Evolutionary conservation across 352 stramenopile species (phyloP).

Genomic region (Pythium brachiatum): DNA sequence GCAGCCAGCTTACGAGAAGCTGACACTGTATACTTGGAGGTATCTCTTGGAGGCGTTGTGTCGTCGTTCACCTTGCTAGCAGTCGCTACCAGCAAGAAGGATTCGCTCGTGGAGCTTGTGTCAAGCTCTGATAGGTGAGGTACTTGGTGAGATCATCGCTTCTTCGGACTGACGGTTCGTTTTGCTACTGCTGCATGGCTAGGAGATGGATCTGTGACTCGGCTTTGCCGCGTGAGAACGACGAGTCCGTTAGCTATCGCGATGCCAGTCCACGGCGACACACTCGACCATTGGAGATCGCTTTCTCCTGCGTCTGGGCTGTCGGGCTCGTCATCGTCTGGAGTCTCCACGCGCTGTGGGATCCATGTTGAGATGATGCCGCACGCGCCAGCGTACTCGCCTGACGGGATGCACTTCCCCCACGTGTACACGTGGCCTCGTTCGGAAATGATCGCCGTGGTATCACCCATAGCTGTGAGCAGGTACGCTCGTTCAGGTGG

Average conservation of each 20-base stretch:
- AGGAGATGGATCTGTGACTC: background rate
- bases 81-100: no score
- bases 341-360: constrained; percentile 10
- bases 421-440: constrained; percentile 25
- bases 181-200: background rate
- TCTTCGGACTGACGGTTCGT: background rate
- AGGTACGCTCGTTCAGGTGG: constrained; percentile 19
- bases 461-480: constrained; percentile 22
- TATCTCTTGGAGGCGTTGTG: no score
- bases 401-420: constrained; percentile 23
- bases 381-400: constrained; percentile 1
- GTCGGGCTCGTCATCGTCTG: constrained; percentile 1
- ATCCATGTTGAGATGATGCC: constrained; percentile 18
- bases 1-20: background rate
- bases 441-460: constrained; percentile 28
- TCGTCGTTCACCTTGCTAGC: no score
- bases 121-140: no score
- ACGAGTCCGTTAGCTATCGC: constrained; percentile 48
- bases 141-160: background rate
- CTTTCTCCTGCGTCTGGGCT: background rate
- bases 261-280: constrained; percentile 36
- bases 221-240: constrained; percentile 24
- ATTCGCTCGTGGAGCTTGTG: no score
- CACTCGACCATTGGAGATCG: background rate
- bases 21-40: no score